Evolutionary conservation across 1,284 basidiomycete genomes (phyloP).

Genomic region (Cryptococcus maquisensis): DNA sequence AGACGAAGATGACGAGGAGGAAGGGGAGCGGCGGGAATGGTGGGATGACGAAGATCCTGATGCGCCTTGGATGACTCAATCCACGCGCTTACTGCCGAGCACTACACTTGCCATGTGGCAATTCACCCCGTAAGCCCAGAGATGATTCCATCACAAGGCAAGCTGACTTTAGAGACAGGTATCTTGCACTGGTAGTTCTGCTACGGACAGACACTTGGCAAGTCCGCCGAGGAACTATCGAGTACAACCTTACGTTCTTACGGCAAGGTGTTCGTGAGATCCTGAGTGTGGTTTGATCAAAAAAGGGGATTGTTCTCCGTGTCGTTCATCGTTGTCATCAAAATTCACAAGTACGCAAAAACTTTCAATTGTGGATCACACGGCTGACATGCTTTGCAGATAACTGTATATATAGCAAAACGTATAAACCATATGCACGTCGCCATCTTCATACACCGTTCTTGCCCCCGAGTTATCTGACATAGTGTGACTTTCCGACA

Average conservation of each 20-base stretch:
- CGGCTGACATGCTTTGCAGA: background rate
- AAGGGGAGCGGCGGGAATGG: constrained; percentile 28
- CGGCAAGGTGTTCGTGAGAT: constrained; percentile 52
- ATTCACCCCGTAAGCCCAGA: constrained; percentile 60
- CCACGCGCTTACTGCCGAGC: constrained; percentile 49
- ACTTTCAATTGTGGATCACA: background rate
- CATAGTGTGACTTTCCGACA: no score
- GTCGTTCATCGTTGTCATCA: background rate
- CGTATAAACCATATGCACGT: background rate
- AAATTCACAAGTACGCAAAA: background rate
- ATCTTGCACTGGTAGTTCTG: constrained; percentile 72
- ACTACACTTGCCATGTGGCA: constrained; percentile 83
- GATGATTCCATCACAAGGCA: constrained; percentile 11
- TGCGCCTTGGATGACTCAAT: constrained; percentile 44
- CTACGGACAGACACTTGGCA: constrained; percentile 76
- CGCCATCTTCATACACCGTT: background rate
- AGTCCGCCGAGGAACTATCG: constrained; percentile 71
- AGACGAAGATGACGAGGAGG: constrained; percentile 12
- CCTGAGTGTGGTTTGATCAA: constrained; percentile 29
- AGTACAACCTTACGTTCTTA: constrained; percentile 90
- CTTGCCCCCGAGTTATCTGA: background rate
- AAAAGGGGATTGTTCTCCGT: background rate
- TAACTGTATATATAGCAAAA: background rate
- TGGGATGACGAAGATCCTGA: constrained; percentile 47
- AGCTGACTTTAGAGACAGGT: constrained; percentile 32